A percentile compares a stretch with the other conserved stretches of the same genome.
These are phyloP conservation scores for Pyrrhoderma noxium DNA, from an alignment of 1,284 basidiomycete species.

Conservation along the genomic window DNA sequence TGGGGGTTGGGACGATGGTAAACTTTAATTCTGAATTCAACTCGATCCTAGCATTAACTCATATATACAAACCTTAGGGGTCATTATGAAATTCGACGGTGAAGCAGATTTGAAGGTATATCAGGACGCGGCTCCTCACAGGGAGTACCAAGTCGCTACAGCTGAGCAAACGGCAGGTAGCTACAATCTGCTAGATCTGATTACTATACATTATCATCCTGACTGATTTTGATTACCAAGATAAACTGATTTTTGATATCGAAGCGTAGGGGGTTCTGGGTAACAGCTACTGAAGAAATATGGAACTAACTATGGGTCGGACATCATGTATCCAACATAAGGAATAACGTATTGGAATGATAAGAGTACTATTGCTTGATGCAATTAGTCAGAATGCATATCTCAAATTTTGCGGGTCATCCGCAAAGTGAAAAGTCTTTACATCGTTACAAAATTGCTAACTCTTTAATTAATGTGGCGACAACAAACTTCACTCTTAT, in stretches of 20 bases:
- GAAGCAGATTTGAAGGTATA: conserved; percentile 14
- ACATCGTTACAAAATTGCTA: no score
- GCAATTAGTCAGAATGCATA: background rate
- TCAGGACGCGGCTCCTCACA: conserved; percentile 8
- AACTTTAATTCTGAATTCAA: background rate
- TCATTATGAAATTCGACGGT: conserved; percentile 18
- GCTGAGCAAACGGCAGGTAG: conserved; percentile 18
- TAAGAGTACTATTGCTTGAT: no score
- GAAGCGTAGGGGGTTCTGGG: background rate
- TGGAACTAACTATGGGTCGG: no score
- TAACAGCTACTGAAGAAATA: background rate
- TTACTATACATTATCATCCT: background rate
- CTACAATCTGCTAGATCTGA: background rate
- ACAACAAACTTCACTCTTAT: no score
- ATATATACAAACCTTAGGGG: conserved; percentile 3
- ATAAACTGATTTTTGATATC: conserved; percentile 18
- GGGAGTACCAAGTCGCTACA: conserved; percentile 14
- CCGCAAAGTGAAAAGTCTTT: no score
- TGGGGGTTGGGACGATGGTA: conserved; percentile 18
- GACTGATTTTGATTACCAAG: background rate
- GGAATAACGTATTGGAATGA: no score
- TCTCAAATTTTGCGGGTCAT: no score
- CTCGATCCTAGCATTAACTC: background rate
- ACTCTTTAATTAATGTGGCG: no score
- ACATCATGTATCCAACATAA: no score